Percentiles rank a stretch among this genome's conserved stretches.
Evolutionary conservation across 306 rosid species (phyloP).

Genomic region (Quercus bicolor): DNA sequence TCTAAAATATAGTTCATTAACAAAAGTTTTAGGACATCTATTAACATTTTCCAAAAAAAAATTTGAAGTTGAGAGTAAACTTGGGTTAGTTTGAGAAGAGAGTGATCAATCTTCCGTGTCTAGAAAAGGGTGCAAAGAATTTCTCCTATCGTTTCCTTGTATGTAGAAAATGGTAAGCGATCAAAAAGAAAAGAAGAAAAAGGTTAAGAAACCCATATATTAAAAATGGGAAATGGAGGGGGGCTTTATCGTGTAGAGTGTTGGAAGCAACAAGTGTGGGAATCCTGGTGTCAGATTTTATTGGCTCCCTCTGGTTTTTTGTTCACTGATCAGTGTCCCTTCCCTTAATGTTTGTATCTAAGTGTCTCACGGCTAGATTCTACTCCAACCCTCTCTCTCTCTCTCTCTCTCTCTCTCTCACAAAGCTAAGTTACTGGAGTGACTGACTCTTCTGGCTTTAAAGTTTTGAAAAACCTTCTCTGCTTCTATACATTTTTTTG

Average conservation of each 20-base stretch:
- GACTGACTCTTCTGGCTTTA: background rate
- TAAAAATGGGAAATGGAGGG: constrained; percentile 31
- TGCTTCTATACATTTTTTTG: constrained; percentile 3
- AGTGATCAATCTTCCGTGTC: background rate
- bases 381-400: constrained; percentile 27
- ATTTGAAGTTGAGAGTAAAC: background rate
- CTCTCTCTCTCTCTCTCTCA: background rate
- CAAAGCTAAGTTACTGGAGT: background rate
- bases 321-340: constrained; percentile 19
- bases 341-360: constrained; percentile 28
- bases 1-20: no score
- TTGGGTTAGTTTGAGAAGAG: constrained; percentile 3
- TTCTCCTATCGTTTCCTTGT: constrained; percentile 6
- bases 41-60: no score
- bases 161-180: constrained; percentile 31
- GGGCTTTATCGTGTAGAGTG: constrained; percentile 74
- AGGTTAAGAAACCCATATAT: constrained; percentile 6
- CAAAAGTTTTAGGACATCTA: no score
- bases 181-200: constrained; percentile 31
- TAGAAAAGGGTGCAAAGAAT: constrained; percentile 26
- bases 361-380: constrained; percentile 56
- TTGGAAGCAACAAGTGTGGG: constrained; percentile 85
- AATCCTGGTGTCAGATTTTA: constrained; percentile 61
- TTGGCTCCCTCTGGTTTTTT: constrained; percentile 24
- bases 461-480: background rate